These are phyloP conservation scores for Stephania yunnanensis DNA, from an alignment of 164 flowering plant species.

Conservation along the genomic window DNA sequence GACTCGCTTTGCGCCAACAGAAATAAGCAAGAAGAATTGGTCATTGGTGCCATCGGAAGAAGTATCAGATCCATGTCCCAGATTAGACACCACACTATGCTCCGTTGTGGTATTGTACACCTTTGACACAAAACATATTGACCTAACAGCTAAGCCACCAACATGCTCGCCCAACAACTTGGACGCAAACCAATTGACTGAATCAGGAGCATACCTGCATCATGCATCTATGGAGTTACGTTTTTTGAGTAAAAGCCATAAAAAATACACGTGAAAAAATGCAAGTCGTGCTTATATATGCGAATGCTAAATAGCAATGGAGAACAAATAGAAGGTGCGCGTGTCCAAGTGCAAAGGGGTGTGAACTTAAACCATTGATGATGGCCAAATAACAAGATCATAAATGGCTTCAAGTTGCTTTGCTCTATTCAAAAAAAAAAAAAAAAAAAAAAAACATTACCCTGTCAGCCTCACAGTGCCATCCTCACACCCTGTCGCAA, in stretches of 20 bases:
- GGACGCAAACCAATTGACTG: constrained; percentile 57
- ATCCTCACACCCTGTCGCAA: constrained; percentile 98
- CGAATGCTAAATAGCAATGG: not conserved
- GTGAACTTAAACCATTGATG: not conserved
- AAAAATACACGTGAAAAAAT: not conserved
- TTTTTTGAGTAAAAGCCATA: not conserved
- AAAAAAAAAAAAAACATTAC: constrained; percentile 33
- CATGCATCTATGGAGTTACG: not conserved
- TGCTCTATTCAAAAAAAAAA: not conserved
- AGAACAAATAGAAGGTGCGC: not conserved
- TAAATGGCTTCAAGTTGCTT: not conserved
- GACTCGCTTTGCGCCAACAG: constrained; percentile 95
- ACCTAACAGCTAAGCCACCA: constrained; percentile 96
- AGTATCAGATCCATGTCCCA: constrained; percentile 6
- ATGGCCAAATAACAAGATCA: not conserved
- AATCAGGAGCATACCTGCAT: constrained; percentile 49
- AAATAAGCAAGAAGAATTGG: constrained; percentile 61
- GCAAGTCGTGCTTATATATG: not conserved
- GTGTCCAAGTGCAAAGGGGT: not conserved
- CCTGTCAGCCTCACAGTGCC: constrained; percentile 92
- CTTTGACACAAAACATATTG: constrained; percentile 67
- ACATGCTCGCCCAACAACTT: constrained; percentile 95
- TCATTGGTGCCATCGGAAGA: constrained; percentile 29
- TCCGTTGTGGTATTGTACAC: constrained; percentile 28
- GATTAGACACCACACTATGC: constrained; percentile 15